phyloP scores from a whole-genome alignment of 2,329 filamentous ascomycete genomes.

The Arachnomyces sp. region DNA sequence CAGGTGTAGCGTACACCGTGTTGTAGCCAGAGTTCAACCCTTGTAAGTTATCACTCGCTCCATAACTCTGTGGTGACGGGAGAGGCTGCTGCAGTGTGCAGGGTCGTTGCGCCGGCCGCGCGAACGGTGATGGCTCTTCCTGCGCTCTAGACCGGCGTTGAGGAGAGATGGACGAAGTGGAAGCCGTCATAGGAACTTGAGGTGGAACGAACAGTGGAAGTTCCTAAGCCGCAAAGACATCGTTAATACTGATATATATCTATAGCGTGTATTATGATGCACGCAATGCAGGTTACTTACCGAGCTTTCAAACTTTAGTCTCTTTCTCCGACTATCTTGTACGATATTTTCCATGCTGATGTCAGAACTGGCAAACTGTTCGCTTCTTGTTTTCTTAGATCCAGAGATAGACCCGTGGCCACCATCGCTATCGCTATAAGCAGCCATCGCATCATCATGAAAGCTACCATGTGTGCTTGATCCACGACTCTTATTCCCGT shows the following conservation, averaged over 20 bases:
- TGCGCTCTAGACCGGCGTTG: conserved; percentile 71
- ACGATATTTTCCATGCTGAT: conserved; percentile 98
- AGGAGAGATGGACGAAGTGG: conserved; percentile 93
- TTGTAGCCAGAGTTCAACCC: conserved; percentile 22
- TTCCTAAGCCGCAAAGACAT: conserved; percentile 54
- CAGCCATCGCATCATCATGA: conserved; percentile 64
- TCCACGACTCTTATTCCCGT: conserved; percentile 59
- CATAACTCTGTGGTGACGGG: conserved; percentile 76
- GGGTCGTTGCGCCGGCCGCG: conserved; percentile 67
- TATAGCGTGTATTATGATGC: conserved; percentile 3
- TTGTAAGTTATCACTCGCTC: conserved; percentile 41
- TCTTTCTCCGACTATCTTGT: conserved; percentile 89
- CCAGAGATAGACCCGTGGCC: conserved; percentile 64
- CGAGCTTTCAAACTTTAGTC: conserved; percentile 92
- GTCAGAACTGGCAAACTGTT: conserved; percentile 86
- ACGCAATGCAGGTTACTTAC: conserved; percentile 52
- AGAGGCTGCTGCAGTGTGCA: conserved; percentile 71
- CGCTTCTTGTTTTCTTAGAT: conserved; percentile 67
- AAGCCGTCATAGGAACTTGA: conserved; percentile 87
- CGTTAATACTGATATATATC: conserved; percentile 8
- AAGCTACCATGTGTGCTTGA: conserved; percentile 52
- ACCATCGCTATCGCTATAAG: conserved; percentile 82
- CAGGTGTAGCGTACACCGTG: conserved; percentile 56
- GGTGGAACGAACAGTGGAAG: conserved; percentile 89
- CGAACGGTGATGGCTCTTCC: conserved; percentile 65